Conservation (phyloP, 139 green algal genomes). For the Haematococcus lacustris region DNA sequence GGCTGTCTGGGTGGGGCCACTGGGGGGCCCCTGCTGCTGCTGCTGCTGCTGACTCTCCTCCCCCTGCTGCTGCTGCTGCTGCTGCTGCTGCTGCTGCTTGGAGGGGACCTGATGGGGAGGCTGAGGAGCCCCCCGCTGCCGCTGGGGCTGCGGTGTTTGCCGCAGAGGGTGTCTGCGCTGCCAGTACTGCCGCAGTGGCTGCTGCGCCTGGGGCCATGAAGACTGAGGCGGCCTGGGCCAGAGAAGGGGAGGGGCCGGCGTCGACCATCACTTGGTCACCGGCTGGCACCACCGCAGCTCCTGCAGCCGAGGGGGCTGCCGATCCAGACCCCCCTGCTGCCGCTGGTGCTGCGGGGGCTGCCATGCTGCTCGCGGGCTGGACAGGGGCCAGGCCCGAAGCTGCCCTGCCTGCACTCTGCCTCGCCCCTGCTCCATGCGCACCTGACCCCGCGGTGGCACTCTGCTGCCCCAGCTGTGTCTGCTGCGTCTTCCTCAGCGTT, state of each 20-base stretch:
- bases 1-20: not conserved
- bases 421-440: not conserved
- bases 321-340: not conserved
- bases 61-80: not conserved
- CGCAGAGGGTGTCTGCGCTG: not conserved
- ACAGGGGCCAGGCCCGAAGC: no score
- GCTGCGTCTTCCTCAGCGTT: constrained; percentile 29
- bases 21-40: no score
- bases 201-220: constrained; percentile 6
- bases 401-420: constrained; percentile 7
- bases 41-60: no score
- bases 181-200: not conserved
- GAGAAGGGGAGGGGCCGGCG: no score
- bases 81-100: not conserved
- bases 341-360: not conserved
- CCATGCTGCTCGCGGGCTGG: constrained; percentile 10
- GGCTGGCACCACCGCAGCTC: no score
- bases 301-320: constrained; percentile 10
- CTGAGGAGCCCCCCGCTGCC: not conserved
- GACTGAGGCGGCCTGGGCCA: no score
- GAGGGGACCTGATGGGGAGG: not conserved
- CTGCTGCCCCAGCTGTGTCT: constrained; percentile 7
- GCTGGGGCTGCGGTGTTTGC: no score
- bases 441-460: not conserved
- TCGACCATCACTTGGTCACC: no score